Evolutionary conservation across 495 filamentous ascomycete species (phyloP), one percentile per base, ranked within the genome.

Genomic region (Chaetomium fimeti): DNA sequence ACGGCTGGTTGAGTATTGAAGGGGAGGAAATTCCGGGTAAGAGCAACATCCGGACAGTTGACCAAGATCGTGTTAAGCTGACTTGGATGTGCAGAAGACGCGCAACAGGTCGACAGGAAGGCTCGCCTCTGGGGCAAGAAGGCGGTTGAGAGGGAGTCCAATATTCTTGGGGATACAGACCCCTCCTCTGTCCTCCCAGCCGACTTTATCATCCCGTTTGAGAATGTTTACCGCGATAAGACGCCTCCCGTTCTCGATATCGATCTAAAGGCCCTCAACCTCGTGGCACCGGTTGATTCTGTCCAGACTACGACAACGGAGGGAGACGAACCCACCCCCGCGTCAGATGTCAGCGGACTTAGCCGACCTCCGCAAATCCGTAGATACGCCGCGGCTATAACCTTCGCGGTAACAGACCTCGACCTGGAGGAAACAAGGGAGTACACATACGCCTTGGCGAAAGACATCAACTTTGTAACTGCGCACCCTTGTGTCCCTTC

Each of bases 1-100:
- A 88, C 63, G 88, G 87, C 12, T 93, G 90, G 90, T 77, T 90
- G 38, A 82, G 86, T 60, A 74, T 90, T 32, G 72, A 78, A 16
- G 80, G 79, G 16, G 74, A 84, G 32, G 77, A 83, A 48, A 76
- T 84, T 38, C 74, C 76, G 27, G 80, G 84, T 74, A 77, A 77
- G 72, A 66, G 53, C n/a, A 56, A 1, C 12, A 2, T 8, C 16
- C 2, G 6, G 32, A 2, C 24, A 27, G 18, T 36, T 36, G 5
- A 6, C 3, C n/a, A 9, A 20, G 9, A 5, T 20, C 24, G 56
- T 5, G 4, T 28, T 4, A n/a, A 22, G 28, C 56, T 65, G n/a
- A 54, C 57, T 36, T 22, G 32, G n/a, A 3, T 36, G 54, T 48
- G 25, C 54, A 78, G 80, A 77, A 58, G 80, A 82, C 62, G 61